phyloP scores from a whole-genome alignment of 23 red algal species.

The Cyanidioschyzon merolae region DNA sequence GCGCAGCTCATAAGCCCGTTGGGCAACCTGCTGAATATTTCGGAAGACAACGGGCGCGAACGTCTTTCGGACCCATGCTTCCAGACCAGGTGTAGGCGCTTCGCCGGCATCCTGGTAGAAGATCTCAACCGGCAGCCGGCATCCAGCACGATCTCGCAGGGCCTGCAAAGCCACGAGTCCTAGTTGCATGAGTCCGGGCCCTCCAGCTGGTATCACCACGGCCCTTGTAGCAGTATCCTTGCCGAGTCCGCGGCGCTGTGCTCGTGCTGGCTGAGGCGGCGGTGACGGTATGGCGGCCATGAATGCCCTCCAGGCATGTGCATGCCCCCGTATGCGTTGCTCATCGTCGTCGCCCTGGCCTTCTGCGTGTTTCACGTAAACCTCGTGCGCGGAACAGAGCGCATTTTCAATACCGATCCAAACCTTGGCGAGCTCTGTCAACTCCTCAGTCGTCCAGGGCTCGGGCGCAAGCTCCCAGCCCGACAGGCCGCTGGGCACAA shows the following conservation, averaged over 20 bases:
- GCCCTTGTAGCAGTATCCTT: neutral
- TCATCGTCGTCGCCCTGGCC: neutral
- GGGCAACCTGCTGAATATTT: neutral
- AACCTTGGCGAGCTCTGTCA: neutral
- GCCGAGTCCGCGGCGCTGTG: neutral
- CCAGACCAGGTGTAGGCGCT: neutral
- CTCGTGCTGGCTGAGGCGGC: neutral
- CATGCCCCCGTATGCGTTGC: neutral
- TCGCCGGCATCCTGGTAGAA: neutral
- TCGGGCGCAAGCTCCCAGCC: neutral
- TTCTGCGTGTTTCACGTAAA: neutral
- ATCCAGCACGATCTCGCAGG: neutral
- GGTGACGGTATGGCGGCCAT: neutral
- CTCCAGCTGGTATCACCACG: neutral
- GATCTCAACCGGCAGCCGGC: neutral
- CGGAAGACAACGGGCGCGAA: neutral
- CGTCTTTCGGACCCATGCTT: neutral
- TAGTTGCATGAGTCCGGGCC: neutral
- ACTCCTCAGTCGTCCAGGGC: neutral
- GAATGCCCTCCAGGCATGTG: neutral
- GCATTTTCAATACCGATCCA: neutral
- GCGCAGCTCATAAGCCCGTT: neutral
- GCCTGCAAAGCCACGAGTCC: neutral
- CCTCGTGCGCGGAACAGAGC: constrained; percentile 4
- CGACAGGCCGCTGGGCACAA: too few species aligned